Evolutionary conservation across 2,329 filamentous ascomycete species (phyloP).

Genomic region (Ophiostoma tasmaniense): DNA sequence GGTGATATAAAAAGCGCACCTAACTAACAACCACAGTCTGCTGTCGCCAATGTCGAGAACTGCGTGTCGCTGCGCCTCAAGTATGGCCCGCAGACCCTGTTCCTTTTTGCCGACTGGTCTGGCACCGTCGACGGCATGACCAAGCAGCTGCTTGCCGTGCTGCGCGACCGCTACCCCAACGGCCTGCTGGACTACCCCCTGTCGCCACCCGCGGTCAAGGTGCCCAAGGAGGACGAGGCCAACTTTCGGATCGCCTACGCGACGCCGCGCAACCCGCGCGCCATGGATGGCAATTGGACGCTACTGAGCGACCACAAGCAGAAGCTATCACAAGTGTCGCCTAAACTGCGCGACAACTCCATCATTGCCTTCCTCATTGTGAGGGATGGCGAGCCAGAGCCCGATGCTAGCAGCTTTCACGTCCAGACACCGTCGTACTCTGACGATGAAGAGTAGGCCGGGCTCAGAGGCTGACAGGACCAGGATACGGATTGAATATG

Average conservation of each 20-base stretch:
- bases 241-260: background rate
- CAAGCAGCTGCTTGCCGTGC: constrained; percentile 46
- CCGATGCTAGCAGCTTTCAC: background rate
- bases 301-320: background rate
- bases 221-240: background rate
- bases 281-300: background rate
- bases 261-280: constrained; percentile 1
- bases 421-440: constrained; percentile 2
- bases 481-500: background rate
- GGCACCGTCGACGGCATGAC: constrained; percentile 50
- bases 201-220: constrained; percentile 21
- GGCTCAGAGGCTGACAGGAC: background rate
- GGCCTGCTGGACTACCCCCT: constrained; percentile 35
- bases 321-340: background rate
- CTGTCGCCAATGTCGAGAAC: constrained; percentile 30
- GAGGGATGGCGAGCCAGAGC: background rate
- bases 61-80: constrained; percentile 63
- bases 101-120: constrained; percentile 55
- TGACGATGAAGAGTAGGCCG: background rate
- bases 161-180: constrained; percentile 48
- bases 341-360: background rate
- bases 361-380: background rate
- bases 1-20: too few species aligned
- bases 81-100: constrained; percentile 60
- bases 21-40: background rate